A percentile compares a stretch with the other conserved stretches of the same genome.
Conservation (phyloP, 257 asterid genomes). For the Coffea eugenioides region DNA sequence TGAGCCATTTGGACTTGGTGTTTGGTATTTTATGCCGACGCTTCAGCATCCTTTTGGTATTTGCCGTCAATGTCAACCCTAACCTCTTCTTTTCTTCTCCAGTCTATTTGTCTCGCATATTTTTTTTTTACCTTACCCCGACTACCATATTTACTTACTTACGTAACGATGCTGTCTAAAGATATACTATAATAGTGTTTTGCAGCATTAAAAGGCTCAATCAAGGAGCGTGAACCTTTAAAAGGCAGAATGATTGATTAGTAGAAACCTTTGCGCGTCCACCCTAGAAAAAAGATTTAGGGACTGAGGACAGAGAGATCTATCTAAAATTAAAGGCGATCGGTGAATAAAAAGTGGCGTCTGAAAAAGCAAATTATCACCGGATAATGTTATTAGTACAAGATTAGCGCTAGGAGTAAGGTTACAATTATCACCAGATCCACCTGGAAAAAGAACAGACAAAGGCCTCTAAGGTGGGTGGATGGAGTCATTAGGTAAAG, state of each 20-base stretch:
- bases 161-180: background rate
- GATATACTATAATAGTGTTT: too few relatives aligned
- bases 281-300: background rate
- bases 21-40: background rate
- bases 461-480: conserved; percentile 16
- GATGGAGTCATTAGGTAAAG: conserved; percentile 39
- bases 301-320: background rate
- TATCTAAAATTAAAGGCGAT: background rate
- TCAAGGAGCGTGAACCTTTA: background rate
- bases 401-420: background rate
- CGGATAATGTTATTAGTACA: too few relatives aligned
- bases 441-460: conserved; percentile 10
- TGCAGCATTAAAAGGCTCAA: too few relatives aligned
- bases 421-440: conserved; percentile 31
- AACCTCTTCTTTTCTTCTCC: background rate
- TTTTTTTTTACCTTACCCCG: too few relatives aligned
- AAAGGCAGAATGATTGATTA: background rate
- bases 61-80: too few relatives aligned
- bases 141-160: background rate
- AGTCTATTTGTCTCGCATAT: background rate
- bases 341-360: background rate
- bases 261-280: background rate
- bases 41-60: background rate
- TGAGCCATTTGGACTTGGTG: background rate
- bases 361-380: background rate